phyloP scores from a whole-genome alignment of 2,329 filamentous ascomycete genomes.

The Aspergillus sp. region DNA sequence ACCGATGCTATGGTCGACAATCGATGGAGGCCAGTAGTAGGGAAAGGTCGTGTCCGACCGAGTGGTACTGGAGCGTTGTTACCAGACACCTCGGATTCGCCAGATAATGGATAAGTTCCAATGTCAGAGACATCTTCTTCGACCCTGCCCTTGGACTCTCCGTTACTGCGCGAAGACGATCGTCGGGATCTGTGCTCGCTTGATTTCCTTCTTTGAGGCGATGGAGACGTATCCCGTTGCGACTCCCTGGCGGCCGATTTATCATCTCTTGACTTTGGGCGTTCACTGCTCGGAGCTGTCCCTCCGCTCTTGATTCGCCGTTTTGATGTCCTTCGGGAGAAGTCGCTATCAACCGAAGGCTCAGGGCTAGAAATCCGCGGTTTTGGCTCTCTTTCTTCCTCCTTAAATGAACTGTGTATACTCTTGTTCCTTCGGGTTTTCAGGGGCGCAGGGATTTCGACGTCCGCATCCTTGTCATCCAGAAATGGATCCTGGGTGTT shows the following conservation, averaged over 20 bases:
- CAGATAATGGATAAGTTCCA: slow-evolving; percentile 37
- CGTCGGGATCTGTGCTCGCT: slow-evolving; percentile 19
- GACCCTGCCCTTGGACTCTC: slow-evolving; percentile 20
- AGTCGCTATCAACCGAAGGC: slow-evolving; percentile 32
- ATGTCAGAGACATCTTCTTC: slow-evolving; percentile 33
- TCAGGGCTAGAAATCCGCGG: slow-evolving; percentile 26
- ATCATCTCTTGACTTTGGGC: slow-evolving; percentile 22
- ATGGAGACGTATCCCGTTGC: slow-evolving; percentile 14
- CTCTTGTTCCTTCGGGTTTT: slow-evolving; percentile 46
- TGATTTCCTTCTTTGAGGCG: slow-evolving; percentile 20
- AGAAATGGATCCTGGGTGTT: slow-evolving; percentile 60
- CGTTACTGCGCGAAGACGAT: slow-evolving; percentile 22
- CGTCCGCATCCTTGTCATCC: slow-evolving; percentile 43
- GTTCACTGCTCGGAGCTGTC: slow-evolving; percentile 20
- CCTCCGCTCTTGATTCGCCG: slow-evolving; percentile 28
- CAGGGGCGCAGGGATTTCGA: slow-evolving; percentile 46
- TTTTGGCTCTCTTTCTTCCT: slow-evolving; percentile 25
- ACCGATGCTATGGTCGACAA: slow-evolving; percentile 64
- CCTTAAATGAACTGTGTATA: slow-evolving; percentile 29
- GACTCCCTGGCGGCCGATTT: slow-evolving; percentile 13
- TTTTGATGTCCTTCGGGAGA: slow-evolving; percentile 30
- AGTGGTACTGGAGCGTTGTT: slow-evolving; percentile 46
- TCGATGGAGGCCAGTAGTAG: slow-evolving; percentile 57
- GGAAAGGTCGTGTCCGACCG: slow-evolving; percentile 51
- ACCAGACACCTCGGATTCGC: slow-evolving; percentile 43